Base-by-base conservation (phyloP, 805 yeast genomes). In the Saccharomycopsis amapae region DNA sequence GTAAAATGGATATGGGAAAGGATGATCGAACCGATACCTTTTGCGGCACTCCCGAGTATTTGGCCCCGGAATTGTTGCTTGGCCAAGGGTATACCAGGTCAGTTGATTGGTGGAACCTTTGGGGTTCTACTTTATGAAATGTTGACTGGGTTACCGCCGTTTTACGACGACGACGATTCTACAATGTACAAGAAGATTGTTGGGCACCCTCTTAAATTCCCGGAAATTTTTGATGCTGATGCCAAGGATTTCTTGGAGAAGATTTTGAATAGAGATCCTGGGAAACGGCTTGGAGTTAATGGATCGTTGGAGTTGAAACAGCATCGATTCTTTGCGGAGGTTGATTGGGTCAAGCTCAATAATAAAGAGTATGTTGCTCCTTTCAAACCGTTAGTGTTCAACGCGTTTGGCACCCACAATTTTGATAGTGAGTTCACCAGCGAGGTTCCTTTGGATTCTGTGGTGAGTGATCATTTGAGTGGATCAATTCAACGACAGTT, bases 51-150 rank as follows among this genome's bases (percentile, higher is more conserved):
- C 97, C 97, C 0, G 97, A 93, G 64, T 93, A 93, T 63, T 70
- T 90, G 54, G 96, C 97, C 1, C 98, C 98, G 1, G 98, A 93
- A 64, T 69, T 90, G 55, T 69, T 90, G 41, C 68, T 88, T 56
- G 94, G 94, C 40, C 88, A 85, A 61, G 97, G 97, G 1, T 90
- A 90, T 63, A 87, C 97, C 2, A 80, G 95, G 62, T 83, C 84
- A 9, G 97, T 93, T 19, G 98, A 90, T 64, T 90, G 96, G 89
- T 90, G 98, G 98, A n/a, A 90, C 98, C 1, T 70, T 90, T 55
- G 98, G 98, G 34, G 88, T 89, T n/a, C 69, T 90, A 45, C 69
- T 90, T 38, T 90, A 87, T 62, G 98, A 90, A 60, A 90, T 90
- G 98, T 70, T 93, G 51, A 88, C 96, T 1, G 96, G 97, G 1